phyloP scores from a whole-genome alignment of 441 rosid species.

The Arabidopsis lyrata region DNA sequence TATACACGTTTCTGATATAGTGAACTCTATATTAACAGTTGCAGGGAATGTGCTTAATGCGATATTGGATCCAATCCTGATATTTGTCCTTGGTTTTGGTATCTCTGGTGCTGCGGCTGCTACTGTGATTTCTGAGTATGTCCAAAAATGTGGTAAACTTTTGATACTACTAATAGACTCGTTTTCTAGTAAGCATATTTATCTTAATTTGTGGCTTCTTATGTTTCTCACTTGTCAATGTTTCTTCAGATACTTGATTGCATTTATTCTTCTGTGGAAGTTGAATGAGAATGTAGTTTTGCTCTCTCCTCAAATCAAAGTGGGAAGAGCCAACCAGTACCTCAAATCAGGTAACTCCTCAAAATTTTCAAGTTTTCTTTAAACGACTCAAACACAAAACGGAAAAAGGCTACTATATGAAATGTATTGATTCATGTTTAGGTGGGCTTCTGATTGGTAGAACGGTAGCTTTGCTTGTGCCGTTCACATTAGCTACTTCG shows the following conservation, averaged over 20 bases:
- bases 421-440: constrained; percentile 34
- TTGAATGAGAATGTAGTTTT: constrained; percentile 74
- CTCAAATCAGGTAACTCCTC: constrained; percentile 74
- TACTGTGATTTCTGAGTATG: constrained; percentile 98
- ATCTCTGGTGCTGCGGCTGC: constrained; percentile 89
- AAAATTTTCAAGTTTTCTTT: background rate
- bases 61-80: constrained; percentile 77
- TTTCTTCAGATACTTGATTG: constrained; percentile 76
- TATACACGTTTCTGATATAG: constrained; percentile 34
- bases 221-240: constrained; percentile 19
- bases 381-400: background rate
- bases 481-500: constrained; percentile 88
- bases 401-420: background rate
- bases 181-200: background rate
- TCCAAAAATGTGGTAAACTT: constrained; percentile 74
- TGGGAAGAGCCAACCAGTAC: constrained; percentile 61
- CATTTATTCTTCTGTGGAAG: constrained; percentile 84
- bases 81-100: constrained; percentile 74
- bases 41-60: constrained; percentile 85
- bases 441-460: constrained; percentile 96
- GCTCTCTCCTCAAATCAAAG: constrained; percentile 75
- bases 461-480: constrained; percentile 81
- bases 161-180: constrained; percentile 39
- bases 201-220: constrained; percentile 19
- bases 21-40: constrained; percentile 57